phyloP scores from a whole-genome alignment of 306 rosid species.

The Notholithocarpus densiflorus region DNA sequence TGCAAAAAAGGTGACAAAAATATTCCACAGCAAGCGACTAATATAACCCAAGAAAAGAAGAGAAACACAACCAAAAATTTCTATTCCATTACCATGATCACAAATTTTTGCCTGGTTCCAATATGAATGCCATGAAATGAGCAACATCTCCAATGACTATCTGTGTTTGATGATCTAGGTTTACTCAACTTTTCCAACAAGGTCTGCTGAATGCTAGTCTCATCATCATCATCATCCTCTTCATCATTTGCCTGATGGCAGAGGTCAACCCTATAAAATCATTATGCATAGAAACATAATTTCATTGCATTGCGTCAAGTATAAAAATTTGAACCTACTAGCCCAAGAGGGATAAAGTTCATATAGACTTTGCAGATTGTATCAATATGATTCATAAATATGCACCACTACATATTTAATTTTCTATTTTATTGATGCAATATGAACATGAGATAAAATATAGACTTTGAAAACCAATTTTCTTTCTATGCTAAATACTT shows the following conservation, averaged over 20 bases:
- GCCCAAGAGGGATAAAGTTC: background rate
- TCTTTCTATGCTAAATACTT: no score
- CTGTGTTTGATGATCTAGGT: slow-evolving; percentile 25
- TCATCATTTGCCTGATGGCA: slow-evolving; percentile 77
- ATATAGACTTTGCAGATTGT: background rate
- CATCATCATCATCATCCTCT: slow-evolving; percentile 57
- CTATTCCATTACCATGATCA: slow-evolving; percentile 40
- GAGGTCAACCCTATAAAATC: slow-evolving; percentile 68
- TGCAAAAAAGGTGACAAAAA: background rate
- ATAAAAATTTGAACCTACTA: background rate
- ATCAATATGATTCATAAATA: background rate
- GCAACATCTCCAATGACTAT: slow-evolving; percentile 47
- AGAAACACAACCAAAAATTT: background rate
- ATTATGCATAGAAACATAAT: slow-evolving; percentile 37
- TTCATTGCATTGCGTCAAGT: background rate
- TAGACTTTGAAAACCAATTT: no score
- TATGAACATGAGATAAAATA: no score
- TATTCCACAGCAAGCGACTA: background rate
- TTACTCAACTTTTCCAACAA: slow-evolving; percentile 45
- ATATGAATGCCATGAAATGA: slow-evolving; percentile 50
- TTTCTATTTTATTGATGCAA: background rate
- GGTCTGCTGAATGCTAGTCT: slow-evolving; percentile 37
- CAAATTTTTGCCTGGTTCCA: slow-evolving; percentile 64
- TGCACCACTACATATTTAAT: background rate
- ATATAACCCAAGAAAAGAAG: background rate